A percentile compares a stretch with the other conserved stretches of the same genome.
phyloP scores from a whole-genome alignment of 306 rosid species.

The Trichosanthes truncata region DNA sequence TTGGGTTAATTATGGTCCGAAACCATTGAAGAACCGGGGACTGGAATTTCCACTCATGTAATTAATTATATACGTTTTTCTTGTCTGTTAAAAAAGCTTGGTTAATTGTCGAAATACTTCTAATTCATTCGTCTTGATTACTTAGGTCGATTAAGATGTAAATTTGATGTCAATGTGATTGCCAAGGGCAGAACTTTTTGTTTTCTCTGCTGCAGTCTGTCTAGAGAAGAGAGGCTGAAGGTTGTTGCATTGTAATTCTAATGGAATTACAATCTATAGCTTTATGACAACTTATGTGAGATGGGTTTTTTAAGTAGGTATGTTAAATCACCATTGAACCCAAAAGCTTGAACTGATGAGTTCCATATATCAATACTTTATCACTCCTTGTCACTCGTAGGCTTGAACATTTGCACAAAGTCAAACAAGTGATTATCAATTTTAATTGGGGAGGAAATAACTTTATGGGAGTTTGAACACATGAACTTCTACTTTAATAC shows the following conservation, averaged over 20 bases:
- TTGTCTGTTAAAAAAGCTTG: background rate
- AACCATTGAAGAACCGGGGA: background rate
- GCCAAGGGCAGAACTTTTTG: background rate
- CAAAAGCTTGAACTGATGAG: background rate
- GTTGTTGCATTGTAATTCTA: background rate
- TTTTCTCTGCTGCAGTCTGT: background rate
- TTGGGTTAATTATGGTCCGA: background rate
- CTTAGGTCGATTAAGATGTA: background rate
- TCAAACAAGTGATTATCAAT: too few relatives aligned
- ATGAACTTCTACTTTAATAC: too few relatives aligned
- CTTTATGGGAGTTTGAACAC: too few relatives aligned
- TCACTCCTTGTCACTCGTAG: background rate
- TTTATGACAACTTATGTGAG: background rate
- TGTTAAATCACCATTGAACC: background rate
- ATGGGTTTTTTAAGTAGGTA: background rate
- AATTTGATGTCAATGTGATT: background rate
- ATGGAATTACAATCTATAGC: background rate
- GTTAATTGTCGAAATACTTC: background rate
- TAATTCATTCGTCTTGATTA: background rate
- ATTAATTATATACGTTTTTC: background rate
- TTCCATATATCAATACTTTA: background rate
- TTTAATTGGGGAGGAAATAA: too few relatives aligned
- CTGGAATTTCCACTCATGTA: background rate
- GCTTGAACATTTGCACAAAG: too few relatives aligned
- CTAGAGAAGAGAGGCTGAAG: background rate